Conservation (phyloP, 2,329 filamentous ascomycete genomes). For the Beauveria sp. region DNA sequence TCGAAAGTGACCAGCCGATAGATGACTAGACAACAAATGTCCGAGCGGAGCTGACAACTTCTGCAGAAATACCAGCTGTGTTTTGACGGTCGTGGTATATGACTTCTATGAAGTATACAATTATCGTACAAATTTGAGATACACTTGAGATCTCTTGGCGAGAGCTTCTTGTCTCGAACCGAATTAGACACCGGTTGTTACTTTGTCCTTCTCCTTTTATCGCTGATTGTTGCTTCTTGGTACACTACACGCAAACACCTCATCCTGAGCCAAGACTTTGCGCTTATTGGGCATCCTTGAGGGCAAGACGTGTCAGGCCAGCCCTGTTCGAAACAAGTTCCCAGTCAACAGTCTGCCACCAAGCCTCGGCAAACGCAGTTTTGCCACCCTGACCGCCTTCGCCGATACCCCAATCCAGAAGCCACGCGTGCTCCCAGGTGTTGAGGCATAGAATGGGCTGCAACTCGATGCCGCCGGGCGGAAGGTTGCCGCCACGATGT, state of each 20-base stretch:
- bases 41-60: not conserved
- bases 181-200: not conserved
- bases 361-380: constrained; percentile 63
- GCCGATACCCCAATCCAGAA: constrained; percentile 67
- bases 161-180: not conserved
- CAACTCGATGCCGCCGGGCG: constrained; percentile 61
- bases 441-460: constrained; percentile 82
- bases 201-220: not conserved
- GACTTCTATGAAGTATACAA: constrained; percentile 5
- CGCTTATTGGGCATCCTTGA: constrained; percentile 19
- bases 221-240: not conserved
- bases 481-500: constrained; percentile 28
- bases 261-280: too few species aligned
- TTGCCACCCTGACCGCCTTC: constrained; percentile 61
- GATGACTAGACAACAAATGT: not conserved
- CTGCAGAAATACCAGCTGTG: not conserved
- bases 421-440: constrained; percentile 92
- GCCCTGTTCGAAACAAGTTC: constrained; percentile 49
- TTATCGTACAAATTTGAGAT: constrained; percentile 7
- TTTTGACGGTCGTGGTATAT: constrained; percentile 2
- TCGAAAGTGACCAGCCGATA: not conserved
- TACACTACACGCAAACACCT: not conserved
- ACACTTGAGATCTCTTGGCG: not conserved
- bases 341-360: constrained; percentile 92
- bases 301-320: constrained; percentile 27